Percentiles rank a stretch among this genome's conserved stretches.
Evolutionary conservation across 2,329 filamentous ascomycete genomes (phyloP).

Genomic region (Claviceps digitariae): DNA sequence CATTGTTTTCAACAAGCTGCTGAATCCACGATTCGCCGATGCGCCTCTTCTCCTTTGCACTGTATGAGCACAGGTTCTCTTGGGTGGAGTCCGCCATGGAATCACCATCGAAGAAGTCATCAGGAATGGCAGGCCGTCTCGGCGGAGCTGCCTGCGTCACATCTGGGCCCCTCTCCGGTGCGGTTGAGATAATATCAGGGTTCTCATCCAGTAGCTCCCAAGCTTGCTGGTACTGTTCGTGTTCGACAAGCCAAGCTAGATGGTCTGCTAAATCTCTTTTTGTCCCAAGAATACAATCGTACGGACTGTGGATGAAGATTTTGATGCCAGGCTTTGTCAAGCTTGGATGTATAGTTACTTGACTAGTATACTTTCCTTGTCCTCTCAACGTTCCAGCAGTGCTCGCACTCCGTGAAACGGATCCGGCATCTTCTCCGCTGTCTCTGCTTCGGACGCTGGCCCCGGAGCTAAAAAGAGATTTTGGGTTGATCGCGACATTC

Average conservation of each 20-base stretch:
- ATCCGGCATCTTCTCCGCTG: constrained; percentile 43
- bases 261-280: constrained; percentile 80
- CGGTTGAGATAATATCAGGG: constrained; percentile 51
- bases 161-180: constrained; percentile 26
- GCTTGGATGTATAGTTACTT: constrained; percentile 34
- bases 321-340: constrained; percentile 46
- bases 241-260: constrained; percentile 71
- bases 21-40: constrained; percentile 92
- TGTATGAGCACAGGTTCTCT: constrained; percentile 45
- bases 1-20: constrained; percentile 58
- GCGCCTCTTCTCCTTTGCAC: constrained; percentile 75
- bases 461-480: constrained; percentile 72
- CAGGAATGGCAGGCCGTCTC: constrained; percentile 25
- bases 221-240: constrained; percentile 66
- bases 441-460: constrained; percentile 57
- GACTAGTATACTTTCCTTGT: constrained; percentile 10
- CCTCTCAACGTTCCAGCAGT: constrained; percentile 17
- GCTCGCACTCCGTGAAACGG: constrained; percentile 30
- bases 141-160: constrained; percentile 27
- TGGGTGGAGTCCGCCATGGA: constrained; percentile 43
- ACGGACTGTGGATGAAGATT: constrained; percentile 92
- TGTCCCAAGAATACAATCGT: constrained; percentile 87
- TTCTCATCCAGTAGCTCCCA: constrained; percentile 85
- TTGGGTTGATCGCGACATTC: constrained; percentile 83
- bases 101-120: constrained; percentile 64